phyloP scores from a whole-genome alignment of 768 basidiomycete genomes.

The Pulveroboletus ravenelii region DNA sequence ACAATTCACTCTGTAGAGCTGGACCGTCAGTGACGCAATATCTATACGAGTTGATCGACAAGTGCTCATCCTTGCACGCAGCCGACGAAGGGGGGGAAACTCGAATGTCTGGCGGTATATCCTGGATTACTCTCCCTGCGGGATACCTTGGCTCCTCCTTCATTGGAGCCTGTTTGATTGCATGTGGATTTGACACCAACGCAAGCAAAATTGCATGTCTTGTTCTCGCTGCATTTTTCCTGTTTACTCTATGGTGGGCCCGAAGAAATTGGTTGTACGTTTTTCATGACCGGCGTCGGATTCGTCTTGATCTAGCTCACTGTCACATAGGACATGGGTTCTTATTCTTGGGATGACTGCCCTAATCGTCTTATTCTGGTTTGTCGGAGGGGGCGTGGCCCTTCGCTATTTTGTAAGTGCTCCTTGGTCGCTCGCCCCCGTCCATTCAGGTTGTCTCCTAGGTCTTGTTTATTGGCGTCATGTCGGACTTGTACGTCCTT shows the following conservation, averaged over 20 bases:
- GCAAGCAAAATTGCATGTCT: constrained; percentile 83
- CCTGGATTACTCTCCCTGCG: constrained; percentile 77
- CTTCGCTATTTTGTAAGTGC: constrained; percentile 67
- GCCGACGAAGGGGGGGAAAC: constrained; percentile 88
- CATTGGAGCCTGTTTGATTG: constrained; percentile 82
- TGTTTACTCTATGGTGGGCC: constrained; percentile 89
- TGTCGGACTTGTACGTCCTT: constrained; percentile 83
- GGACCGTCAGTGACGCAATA: constrained; percentile 57
- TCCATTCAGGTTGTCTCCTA: constrained; percentile 20
- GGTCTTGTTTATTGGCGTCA: constrained; percentile 80
- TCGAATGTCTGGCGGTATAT: constrained; percentile 80
- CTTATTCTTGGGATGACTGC: constrained; percentile 77
- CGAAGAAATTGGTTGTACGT: constrained; percentile 67
- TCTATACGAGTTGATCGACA: neutral
- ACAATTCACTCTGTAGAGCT: constrained; percentile 80
- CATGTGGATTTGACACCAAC: constrained; percentile 84
- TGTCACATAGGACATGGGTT: constrained; percentile 58
- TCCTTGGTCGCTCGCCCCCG: neutral
- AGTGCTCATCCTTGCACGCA: constrained; percentile 27
- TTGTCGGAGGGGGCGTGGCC: constrained; percentile 67
- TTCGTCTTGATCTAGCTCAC: neutral
- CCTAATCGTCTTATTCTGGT: constrained; percentile 79
- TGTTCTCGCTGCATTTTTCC: constrained; percentile 77
- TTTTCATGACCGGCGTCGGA: neutral
- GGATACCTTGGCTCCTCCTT: constrained; percentile 84